Evolutionary conservation across 768 basidiomycete species (phyloP).

Genomic region (button mushroom (Agaricus bisporus)): DNA sequence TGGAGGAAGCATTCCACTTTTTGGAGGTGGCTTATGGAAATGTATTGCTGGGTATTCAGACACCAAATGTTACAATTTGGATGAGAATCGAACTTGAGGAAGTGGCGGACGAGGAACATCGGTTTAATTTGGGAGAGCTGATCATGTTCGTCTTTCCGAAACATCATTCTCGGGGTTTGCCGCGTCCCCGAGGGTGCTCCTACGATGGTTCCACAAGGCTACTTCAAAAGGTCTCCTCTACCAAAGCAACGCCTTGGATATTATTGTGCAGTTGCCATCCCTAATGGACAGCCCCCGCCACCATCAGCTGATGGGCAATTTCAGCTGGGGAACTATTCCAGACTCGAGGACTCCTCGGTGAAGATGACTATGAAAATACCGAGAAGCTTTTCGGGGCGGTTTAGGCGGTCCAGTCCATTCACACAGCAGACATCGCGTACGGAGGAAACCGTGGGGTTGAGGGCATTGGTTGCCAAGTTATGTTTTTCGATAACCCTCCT

Average conservation of each 20-base stretch:
- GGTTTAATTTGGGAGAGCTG: conserved; percentile 10
- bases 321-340: neutral
- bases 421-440: neutral
- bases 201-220: neutral
- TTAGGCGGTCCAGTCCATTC: neutral
- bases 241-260: too few relatives aligned
- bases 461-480: neutral
- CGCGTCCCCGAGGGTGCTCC: neutral
- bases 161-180: conserved; percentile 11
- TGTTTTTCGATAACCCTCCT: conserved; percentile 1
- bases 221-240: neutral
- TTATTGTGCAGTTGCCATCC: neutral
- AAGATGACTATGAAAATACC: neutral
- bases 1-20: conserved; percentile 1
- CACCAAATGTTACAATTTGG: neutral
- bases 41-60: conserved; percentile 3
- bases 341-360: neutral
- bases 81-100: conserved; percentile 7
- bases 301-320: neutral
- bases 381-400: neutral
- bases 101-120: conserved; percentile 6
- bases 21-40: neutral
- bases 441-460: neutral
- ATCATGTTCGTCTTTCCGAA: neutral
- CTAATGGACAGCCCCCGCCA: neutral